Conservation (phyloP, 352 stramenopile genomes). For the Thalassiosira hispida region DNA sequence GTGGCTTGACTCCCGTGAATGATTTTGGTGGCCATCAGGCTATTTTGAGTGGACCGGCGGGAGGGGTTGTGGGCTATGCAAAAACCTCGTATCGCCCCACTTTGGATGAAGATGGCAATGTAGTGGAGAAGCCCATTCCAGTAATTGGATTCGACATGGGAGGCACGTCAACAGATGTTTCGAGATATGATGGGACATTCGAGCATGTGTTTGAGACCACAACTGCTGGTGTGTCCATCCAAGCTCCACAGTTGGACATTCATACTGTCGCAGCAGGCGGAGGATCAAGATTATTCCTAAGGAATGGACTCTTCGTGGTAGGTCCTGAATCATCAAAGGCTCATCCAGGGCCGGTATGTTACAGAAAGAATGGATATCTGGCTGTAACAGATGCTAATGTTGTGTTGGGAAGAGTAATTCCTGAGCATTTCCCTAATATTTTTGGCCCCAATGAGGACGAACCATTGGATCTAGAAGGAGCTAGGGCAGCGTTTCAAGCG, state of each 20-base stretch:
- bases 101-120: constrained; percentile 25
- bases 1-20: constrained; percentile 94
- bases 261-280: constrained; percentile 97
- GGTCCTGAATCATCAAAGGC: constrained; percentile 96
- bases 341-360: constrained; percentile 94
- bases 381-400: constrained; percentile 99
- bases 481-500: constrained; percentile 90
- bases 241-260: constrained; percentile 97
- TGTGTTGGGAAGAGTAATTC: constrained; percentile 95
- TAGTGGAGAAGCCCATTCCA: constrained; percentile 61
- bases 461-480: constrained; percentile 94
- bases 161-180: constrained; percentile 97
- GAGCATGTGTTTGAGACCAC: constrained; percentile 98
- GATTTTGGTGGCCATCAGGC: constrained; percentile 85
- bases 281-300: constrained; percentile 95
- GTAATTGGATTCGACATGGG: constrained; percentile 99
- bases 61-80: constrained; percentile 91
- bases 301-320: constrained; percentile 96
- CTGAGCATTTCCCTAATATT: constrained; percentile 97
- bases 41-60: constrained; percentile 76
- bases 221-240: constrained; percentile 97
- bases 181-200: constrained; percentile 94
- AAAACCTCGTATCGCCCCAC: constrained; percentile 87
- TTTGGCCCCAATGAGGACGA: constrained; percentile 98
- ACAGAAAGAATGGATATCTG: constrained; percentile 97